phyloP scores from a whole-genome alignment of 176 grass and related monocot species.

The Hsuehochloa calcarea region DNA sequence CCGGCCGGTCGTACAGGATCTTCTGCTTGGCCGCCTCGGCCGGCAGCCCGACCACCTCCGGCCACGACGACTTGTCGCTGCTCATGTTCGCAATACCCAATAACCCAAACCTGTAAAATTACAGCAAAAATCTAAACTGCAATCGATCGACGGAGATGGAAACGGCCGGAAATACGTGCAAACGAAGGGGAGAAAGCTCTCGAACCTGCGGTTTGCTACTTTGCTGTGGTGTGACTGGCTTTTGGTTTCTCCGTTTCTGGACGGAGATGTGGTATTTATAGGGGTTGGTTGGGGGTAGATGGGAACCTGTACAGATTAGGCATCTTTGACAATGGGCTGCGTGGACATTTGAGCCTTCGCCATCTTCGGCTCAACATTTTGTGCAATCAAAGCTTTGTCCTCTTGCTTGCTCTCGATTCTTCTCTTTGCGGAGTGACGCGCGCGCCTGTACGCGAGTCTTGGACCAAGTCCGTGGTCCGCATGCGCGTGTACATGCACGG shows the following conservation, averaged over 20 bases:
- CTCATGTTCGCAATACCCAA: not conserved
- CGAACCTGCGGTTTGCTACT: not conserved
- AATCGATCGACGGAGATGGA: not conserved
- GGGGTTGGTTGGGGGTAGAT: not conserved
- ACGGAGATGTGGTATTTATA: not conserved
- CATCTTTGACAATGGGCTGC: not conserved
- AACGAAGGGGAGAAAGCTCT: not conserved
- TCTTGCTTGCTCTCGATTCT: not conserved
- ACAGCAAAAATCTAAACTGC: not conserved
- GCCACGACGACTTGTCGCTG: slow-evolving; percentile 23
- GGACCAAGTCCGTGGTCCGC: not conserved
- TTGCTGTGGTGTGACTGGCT: not conserved
- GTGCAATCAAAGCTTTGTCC: not conserved
- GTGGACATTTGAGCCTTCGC: not conserved
- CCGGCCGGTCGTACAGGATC: slow-evolving; percentile 28
- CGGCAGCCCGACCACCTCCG: slow-evolving; percentile 31
- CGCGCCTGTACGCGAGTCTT: not conserved
- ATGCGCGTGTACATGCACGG: not conserved
- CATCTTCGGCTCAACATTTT: not conserved
- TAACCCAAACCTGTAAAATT: not conserved
- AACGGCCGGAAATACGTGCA: not conserved
- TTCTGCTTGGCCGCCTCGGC: slow-evolving; percentile 23
- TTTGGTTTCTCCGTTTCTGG: not conserved
- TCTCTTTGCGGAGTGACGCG: not conserved
- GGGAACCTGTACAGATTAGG: not conserved